phyloP scores from a whole-genome alignment of 352 stramenopile genomes.

The Halophytophthora polymorphica region DNA sequence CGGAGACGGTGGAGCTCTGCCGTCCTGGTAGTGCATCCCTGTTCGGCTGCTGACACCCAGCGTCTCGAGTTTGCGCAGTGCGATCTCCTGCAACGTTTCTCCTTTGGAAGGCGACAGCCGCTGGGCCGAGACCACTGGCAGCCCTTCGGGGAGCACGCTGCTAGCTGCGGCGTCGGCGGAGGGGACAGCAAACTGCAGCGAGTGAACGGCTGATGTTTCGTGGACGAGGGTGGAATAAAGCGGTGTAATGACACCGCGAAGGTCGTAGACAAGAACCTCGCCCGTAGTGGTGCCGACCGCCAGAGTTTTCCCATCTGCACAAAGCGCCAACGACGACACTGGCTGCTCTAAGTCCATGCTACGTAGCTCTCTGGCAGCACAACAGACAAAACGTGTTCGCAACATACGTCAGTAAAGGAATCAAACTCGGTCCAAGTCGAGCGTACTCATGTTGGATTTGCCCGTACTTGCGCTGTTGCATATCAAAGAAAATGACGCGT shows the following conservation, averaged over 20 bases:
- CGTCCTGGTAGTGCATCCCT: conserved; percentile 5
- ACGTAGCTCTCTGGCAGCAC: conserved; percentile 39
- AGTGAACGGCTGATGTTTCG: conserved; percentile 42
- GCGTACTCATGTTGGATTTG: not conserved
- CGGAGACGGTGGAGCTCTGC: not conserved
- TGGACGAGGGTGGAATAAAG: conserved; percentile 41
- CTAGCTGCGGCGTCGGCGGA: conserved; percentile 27
- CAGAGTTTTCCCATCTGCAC: conserved; percentile 64
- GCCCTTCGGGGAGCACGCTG: conserved; percentile 26
- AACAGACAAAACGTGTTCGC: not conserved
- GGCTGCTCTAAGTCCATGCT: conserved; percentile 58
- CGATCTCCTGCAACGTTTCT: conserved; percentile 42
- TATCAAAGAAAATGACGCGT: conserved; percentile 76
- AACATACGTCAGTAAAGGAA: not conserved
- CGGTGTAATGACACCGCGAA: conserved; percentile 60
- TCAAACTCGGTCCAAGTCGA: conserved; percentile 1
- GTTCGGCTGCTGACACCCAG: conserved; percentile 23
- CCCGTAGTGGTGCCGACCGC: conserved; percentile 48
- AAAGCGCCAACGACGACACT: conserved; percentile 54
- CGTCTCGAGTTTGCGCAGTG: conserved; percentile 39
- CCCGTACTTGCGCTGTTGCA: conserved; percentile 50
- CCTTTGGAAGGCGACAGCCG: conserved; percentile 33
- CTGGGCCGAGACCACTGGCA: conserved; percentile 47
- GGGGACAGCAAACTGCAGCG: conserved; percentile 53
- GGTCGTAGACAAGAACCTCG: conserved; percentile 62